Percentiles rank a stretch among this genome's conserved stretches.
These are phyloP conservation scores for Acanthamoeba lenticulata DNA, from an alignment of 208 protist genomes.

Conservation along the genomic window DNA sequence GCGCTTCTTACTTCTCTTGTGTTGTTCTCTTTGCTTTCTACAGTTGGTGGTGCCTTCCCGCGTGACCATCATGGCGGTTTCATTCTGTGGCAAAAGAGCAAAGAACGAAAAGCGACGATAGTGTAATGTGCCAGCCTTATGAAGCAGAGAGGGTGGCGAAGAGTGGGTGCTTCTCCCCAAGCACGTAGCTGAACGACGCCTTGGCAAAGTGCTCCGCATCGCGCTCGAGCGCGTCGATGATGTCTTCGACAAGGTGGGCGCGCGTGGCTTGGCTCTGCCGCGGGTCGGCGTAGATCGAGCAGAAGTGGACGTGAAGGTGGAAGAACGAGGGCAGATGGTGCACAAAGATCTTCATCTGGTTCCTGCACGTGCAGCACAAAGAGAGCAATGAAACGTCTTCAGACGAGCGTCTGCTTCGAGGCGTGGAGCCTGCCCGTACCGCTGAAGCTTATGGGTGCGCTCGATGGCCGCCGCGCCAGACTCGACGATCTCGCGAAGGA, in stretches of 20 bases:
- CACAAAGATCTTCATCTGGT: constrained; percentile 14
- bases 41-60: too few species aligned
- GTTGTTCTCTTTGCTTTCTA: too few species aligned
- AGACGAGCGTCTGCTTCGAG: background rate
- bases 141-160: background rate
- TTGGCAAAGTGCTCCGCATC: background rate
- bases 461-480: background rate
- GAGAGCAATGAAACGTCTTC: background rate
- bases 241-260: constrained; percentile 5
- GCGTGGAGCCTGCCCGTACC: background rate
- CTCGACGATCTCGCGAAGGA: background rate
- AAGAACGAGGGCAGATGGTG: constrained; percentile 48
- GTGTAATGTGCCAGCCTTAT: too few species aligned
- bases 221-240: constrained; percentile 3
- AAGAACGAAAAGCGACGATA: too few species aligned
- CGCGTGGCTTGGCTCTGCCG: background rate
- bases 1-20: too few species aligned
- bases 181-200: background rate
- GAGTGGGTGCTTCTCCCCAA: background rate
- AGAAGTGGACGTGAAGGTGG: constrained; percentile 48
- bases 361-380: background rate
- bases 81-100: too few species aligned
- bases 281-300: background rate
- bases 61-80: too few species aligned
- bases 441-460: background rate